Conservation (phyloP, 805 yeast species). For the Barnettozyma pratensis region DNA sequence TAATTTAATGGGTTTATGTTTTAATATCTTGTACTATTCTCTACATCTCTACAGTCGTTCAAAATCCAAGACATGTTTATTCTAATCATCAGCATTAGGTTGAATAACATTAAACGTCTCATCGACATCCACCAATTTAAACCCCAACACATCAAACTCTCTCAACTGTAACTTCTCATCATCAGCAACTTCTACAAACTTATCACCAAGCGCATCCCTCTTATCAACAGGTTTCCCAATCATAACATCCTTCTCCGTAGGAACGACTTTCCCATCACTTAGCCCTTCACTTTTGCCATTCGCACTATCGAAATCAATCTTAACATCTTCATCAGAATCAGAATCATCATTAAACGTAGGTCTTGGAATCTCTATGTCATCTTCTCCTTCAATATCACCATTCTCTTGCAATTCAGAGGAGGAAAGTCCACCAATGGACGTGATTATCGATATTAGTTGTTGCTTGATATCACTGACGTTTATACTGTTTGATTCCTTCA, state of each 20-base stretch:
- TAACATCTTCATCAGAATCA: conserved; percentile 25
- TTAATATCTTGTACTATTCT: background rate
- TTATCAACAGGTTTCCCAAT: conserved; percentile 19
- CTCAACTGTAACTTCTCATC: conserved; percentile 9
- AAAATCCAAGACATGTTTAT: no score
- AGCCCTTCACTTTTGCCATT: conserved; percentile 1
- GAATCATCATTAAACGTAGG: conserved; percentile 30
- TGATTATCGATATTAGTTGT: conserved; percentile 34
- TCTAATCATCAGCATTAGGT: conserved; percentile 14
- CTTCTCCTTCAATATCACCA: conserved; percentile 21
- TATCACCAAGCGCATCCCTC: conserved; percentile 15
- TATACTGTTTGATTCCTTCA: conserved; percentile 10
- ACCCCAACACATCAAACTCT: conserved; percentile 17
- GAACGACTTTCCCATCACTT: conserved; percentile 3
- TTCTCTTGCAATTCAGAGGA: background rate
- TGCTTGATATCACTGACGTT: conserved; percentile 25
- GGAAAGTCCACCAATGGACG: conserved; percentile 41
- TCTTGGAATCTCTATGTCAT: conserved; percentile 33
- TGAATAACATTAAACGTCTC: conserved; percentile 16
- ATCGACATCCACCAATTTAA: conserved; percentile 14
- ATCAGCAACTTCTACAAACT: conserved; percentile 17
- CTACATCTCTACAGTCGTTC: background rate
- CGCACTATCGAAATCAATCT: conserved; percentile 3
- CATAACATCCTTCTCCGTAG: conserved; percentile 4
- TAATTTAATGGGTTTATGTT: conserved; percentile 2